Percentiles rank a stretch among this genome's conserved stretches.
These are phyloP conservation scores for Eucalyptus curtisii DNA, from an alignment of 345 rosid species.

Conservation along the genomic window DNA sequence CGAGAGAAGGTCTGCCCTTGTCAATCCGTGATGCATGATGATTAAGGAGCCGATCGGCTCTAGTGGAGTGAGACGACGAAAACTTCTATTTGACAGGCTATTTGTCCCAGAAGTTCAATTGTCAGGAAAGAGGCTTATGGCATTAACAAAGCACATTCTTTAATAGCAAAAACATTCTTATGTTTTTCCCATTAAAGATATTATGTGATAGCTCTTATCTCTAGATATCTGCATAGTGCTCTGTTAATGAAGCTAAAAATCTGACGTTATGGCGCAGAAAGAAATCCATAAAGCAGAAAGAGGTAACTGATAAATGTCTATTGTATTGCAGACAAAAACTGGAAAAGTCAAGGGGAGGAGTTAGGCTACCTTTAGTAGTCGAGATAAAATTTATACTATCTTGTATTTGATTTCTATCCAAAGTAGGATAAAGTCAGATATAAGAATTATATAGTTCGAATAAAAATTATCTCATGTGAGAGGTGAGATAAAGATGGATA, in stretches of 20 bases:
- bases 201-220: not conserved
- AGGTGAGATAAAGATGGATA: accelerated
- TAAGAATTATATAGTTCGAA: accelerated
- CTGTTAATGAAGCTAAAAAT: not conserved
- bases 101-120: not conserved
- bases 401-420: no score
- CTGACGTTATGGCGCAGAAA: not conserved
- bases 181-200: not conserved
- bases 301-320: not conserved
- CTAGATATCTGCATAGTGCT: not conserved
- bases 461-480: no score
- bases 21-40: not conserved
- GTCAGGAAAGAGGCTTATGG: not conserved
- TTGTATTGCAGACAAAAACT: not conserved
- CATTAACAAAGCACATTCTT: not conserved
- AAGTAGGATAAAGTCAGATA: no score
- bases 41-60: not conserved
- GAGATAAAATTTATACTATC: accelerated
- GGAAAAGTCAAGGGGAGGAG: no score
- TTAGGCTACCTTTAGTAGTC: accelerated
- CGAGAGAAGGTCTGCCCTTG: not conserved
- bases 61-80: not conserved
- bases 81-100: not conserved
- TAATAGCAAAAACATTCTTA: not conserved
- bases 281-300: not conserved